Evolutionary conservation across 495 filamentous ascomycete species (phyloP).

Genomic region (Penicillium taxi): DNA sequence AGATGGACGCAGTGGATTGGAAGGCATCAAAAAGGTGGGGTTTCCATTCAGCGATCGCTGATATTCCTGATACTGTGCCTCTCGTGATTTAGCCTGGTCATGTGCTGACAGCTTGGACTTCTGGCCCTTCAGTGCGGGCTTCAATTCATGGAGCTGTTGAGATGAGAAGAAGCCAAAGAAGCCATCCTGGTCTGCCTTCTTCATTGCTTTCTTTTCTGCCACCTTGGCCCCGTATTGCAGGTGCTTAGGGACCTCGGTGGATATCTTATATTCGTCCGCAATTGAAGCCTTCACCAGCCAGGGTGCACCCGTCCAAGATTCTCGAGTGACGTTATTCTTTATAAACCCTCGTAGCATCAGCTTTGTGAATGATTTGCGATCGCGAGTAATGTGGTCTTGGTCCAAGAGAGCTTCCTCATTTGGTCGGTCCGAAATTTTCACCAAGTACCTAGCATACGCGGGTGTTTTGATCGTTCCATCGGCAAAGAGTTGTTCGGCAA

Average conservation of each 20-base stretch:
- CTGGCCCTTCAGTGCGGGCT: constrained; percentile 70
- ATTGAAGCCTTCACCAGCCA: constrained; percentile 89
- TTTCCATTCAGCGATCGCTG: constrained; percentile 46
- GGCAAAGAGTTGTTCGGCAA: constrained; percentile 50
- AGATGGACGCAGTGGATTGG: constrained; percentile 21
- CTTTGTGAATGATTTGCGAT: constrained; percentile 92
- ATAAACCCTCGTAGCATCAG: constrained; percentile 88
- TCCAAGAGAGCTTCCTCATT: constrained; percentile 72
- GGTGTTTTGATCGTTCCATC: constrained; percentile 56
- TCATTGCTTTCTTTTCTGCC: constrained; percentile 68
- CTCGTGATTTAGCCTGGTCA: constrained; percentile 37
- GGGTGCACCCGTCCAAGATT: constrained; percentile 88
- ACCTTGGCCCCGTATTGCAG: constrained; percentile 72
- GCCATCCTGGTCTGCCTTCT: constrained; percentile 53
- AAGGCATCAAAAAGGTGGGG: constrained; percentile 36
- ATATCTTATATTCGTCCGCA: constrained; percentile 76
- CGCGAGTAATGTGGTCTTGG: constrained; percentile 73
- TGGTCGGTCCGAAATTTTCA: constrained; percentile 59
- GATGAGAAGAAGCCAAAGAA: constrained; percentile 47
- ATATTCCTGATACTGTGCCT: constrained; percentile 46
- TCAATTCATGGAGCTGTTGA: constrained; percentile 64
- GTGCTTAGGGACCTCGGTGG: constrained; percentile 73
- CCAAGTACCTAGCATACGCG: constrained; percentile 73
- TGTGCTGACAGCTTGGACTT: constrained; percentile 52
- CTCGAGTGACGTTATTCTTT: constrained; percentile 84